Conservation (phyloP, 768 basidiomycete species). For the Krasilnikovozyma curviuscula region DNA sequence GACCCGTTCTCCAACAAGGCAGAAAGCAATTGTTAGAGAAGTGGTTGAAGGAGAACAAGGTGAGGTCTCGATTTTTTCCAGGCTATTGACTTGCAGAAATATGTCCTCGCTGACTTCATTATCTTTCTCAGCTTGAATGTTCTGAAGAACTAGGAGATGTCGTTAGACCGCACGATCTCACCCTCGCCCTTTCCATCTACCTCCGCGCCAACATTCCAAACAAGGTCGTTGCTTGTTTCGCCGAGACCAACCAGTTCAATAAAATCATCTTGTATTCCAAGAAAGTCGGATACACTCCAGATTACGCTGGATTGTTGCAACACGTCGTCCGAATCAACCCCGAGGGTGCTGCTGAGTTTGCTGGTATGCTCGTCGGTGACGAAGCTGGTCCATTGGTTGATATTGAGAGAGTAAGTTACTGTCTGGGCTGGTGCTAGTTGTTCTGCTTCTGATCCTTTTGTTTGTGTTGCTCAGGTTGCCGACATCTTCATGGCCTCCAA, state of each 20-base stretch:
- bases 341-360: slow-evolving; percentile 96
- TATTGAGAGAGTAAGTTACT: slow-evolving; percentile 52
- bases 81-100: not conserved
- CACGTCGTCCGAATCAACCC: slow-evolving; percentile 92
- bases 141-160: slow-evolving; percentile 97
- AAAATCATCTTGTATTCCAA: slow-evolving; percentile 96
- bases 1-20: slow-evolving; percentile 86
- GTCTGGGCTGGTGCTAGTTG: not conserved
- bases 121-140: slow-evolving; percentile 57
- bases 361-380: slow-evolving; percentile 81
- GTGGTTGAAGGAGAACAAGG: slow-evolving; percentile 99
- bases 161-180: slow-evolving; percentile 86
- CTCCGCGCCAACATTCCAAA: slow-evolving; percentile 93
- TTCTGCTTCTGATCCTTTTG: not conserved
- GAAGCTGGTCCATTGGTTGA: slow-evolving; percentile 83
- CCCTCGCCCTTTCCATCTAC: slow-evolving; percentile 88
- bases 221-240: slow-evolving; percentile 98
- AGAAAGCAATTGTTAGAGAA: slow-evolving; percentile 94
- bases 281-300: slow-evolving; percentile 84
- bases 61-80: slow-evolving; percentile 14
- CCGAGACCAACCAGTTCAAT: slow-evolving; percentile 93
- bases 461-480: slow-evolving; percentile 42
- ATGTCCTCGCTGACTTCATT: not conserved
- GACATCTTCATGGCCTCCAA: slow-evolving; percentile 99
- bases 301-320: slow-evolving; percentile 78